phyloP scores from a whole-genome alignment of 192 early-diverging fungal species.

The Coemansia sp. region DNA sequence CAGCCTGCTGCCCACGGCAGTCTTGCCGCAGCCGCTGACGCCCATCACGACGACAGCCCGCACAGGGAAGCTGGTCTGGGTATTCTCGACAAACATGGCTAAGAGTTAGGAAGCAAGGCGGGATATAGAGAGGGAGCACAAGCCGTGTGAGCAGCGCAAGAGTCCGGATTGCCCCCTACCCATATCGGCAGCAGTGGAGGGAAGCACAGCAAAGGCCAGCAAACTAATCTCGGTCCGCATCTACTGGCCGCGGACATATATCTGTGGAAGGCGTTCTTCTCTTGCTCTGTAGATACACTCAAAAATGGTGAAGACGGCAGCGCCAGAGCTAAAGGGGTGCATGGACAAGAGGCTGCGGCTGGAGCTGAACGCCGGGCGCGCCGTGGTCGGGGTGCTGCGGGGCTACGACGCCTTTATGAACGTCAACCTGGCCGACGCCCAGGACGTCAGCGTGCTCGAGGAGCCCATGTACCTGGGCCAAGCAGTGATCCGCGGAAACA shows the following conservation, averaged over 20 bases:
- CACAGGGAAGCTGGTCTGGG: slow-evolving; percentile 35
- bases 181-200: not conserved
- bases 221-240: too few relatives aligned
- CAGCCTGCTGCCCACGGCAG: slow-evolving; percentile 40
- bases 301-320: slow-evolving; percentile 54
- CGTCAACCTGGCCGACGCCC: slow-evolving; percentile 87
- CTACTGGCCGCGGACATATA: too few relatives aligned
- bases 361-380: slow-evolving; percentile 85
- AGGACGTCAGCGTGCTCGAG: slow-evolving; percentile 67
- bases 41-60: slow-evolving; percentile 59
- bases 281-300: not conserved
- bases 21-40: slow-evolving; percentile 59
- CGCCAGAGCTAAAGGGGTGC: slow-evolving; percentile 63
- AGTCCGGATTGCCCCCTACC: not conserved
- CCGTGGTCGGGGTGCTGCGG: slow-evolving; percentile 90
- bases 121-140: not conserved
- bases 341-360: slow-evolving; percentile 94
- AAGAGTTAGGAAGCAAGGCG: not conserved
- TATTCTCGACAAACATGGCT: slow-evolving; percentile 27
- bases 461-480: slow-evolving; percentile 78
- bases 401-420: slow-evolving; percentile 99
- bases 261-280: not conserved
- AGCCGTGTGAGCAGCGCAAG: not conserved
- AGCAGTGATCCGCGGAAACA: slow-evolving; percentile 78
- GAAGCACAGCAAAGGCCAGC: not conserved